phyloP scores from a whole-genome alignment of 2,329 filamentous ascomycete species.

The Sclerotinia glacialis region DNA sequence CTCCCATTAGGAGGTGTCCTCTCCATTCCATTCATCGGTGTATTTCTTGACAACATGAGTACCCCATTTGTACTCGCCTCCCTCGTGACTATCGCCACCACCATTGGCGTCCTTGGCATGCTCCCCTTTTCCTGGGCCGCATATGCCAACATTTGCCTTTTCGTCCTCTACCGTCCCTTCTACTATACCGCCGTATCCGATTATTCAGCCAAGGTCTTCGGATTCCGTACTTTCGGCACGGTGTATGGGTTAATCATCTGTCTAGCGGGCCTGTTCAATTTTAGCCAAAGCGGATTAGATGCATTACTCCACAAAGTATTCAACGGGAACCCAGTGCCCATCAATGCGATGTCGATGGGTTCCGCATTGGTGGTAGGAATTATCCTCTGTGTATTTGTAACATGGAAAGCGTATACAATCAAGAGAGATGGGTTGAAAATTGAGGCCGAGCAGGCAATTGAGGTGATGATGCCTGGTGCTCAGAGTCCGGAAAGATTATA shows the following conservation, averaged over 20 bases:
- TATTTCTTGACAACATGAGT: constrained; percentile 71
- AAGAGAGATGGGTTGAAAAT: constrained; percentile 42
- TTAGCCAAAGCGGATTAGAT: constrained; percentile 77
- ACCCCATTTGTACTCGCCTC: constrained; percentile 68
- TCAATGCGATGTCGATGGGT: constrained; percentile 67
- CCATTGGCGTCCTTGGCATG: constrained; percentile 73
- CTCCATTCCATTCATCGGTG: constrained; percentile 83
- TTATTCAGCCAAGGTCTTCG: constrained; percentile 88
- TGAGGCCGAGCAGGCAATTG: constrained; percentile 46
- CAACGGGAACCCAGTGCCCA: constrained; percentile 67
- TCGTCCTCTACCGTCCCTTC: constrained; percentile 81
- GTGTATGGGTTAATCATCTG: constrained; percentile 93
- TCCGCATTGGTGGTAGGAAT: constrained; percentile 63
- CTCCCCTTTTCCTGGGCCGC: constrained; percentile 69
- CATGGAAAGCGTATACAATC: constrained; percentile 39
- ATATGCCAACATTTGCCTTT: constrained; percentile 73
- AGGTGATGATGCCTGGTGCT: constrained; percentile 38
- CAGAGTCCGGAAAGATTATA: constrained; percentile 31
- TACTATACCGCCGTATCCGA: constrained; percentile 92
- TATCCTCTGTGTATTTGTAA: constrained; percentile 65
- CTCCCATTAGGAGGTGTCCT: constrained; percentile 79
- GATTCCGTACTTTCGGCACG: constrained; percentile 86
- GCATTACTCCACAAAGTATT: constrained; percentile 73
- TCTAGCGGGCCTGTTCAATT: constrained; percentile 78
- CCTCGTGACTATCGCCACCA: constrained; percentile 68